Evolutionary conservation across 257 asterid species (phyloP).

Genomic region (Thymus mandschuricus): DNA sequence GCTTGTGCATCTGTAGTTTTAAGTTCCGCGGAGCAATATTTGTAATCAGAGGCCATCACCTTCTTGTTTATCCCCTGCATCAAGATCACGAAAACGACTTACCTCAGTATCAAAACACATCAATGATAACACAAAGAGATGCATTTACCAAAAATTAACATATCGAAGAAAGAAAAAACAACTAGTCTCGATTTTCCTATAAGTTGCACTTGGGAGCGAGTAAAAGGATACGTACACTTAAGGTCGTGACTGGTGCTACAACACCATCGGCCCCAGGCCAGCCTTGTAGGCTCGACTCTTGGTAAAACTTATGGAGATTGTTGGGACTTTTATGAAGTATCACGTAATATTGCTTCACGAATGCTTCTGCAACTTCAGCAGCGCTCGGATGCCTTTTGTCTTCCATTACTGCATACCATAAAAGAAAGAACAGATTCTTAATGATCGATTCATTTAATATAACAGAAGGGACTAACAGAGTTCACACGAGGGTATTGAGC

Average conservation of each 20-base stretch:
- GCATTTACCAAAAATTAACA: background rate
- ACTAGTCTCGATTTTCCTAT: no score
- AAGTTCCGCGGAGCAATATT: slow-evolving; percentile 40
- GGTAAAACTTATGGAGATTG: slow-evolving; percentile 47
- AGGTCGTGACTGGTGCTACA: slow-evolving; percentile 40
- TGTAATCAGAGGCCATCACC: slow-evolving; percentile 58
- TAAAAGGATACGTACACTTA: slow-evolving; percentile 37
- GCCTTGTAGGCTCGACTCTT: slow-evolving; percentile 46
- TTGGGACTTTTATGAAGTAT: slow-evolving; percentile 43
- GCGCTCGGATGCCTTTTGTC: slow-evolving; percentile 17
- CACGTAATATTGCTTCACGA: slow-evolving; percentile 46
- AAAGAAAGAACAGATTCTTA: background rate
- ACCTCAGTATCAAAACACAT: background rate
- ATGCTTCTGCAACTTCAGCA: slow-evolving; percentile 38
- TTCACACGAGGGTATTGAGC: background rate
- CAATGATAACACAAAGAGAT: background rate
- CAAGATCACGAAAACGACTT: background rate
- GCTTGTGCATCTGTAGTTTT: slow-evolving; percentile 44
- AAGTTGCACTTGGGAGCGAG: background rate
- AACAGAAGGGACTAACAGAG: background rate
- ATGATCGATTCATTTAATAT: background rate
- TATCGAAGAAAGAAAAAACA: background rate
- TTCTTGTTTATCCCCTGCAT: slow-evolving; percentile 56
- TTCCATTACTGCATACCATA: slow-evolving; percentile 51
- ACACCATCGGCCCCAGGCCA: slow-evolving; percentile 49